Base-by-base conservation (phyloP, 202 grass and related monocot genomes). In the Elaeis oleifera region DNA sequence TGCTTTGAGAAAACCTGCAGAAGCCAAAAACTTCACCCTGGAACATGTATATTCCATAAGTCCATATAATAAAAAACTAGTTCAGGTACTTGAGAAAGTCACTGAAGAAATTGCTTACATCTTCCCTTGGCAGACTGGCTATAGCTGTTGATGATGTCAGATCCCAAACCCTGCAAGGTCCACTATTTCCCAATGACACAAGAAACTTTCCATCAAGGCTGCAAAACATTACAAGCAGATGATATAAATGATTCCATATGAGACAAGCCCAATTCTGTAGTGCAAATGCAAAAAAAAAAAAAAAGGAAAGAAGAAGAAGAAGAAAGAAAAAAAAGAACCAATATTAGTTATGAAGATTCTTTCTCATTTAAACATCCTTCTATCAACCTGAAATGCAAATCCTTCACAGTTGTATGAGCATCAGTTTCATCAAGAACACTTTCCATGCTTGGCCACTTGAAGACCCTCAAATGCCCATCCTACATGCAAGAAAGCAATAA, bases 21-120 rank as follows among this genome's bases (percentile, higher is more conserved):
- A 86, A 99, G 49, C 82, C 64, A 63, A 99, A 99, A 77, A 82
- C 78, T 86, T 99, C 94, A 58, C 88, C 94, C 94, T 99, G 83
- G 16, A 86, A 63, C n/a, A 25, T 52, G 76, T 6, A 49, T 59
- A 70, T 63, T 23, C 79, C 39, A 80, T 49, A 53, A 56, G 28
- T 58, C 28, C 26, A 19, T 58, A 23, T 59, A 60, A 57, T 15
- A 32, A 63, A 68, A 27, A 19, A 79, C 3, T 71, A 32, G 36
- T 23, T 49, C 50, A 62, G 25, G 23, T 5, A 19, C 54, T 53
- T 28, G 19, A 49, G 36, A 7, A 71, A 29, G 27, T 53, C 5
- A 50, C 36, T 23, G 20, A 63, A 77, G 4, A 66, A 50, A 60
- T 29, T 22, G 69, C 74, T 87, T 82, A 90, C 95, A 56, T 58